Evolutionary conservation across 2,329 filamentous ascomycete species (phyloP).

Genomic region (Exophiala spinifera): DNA sequence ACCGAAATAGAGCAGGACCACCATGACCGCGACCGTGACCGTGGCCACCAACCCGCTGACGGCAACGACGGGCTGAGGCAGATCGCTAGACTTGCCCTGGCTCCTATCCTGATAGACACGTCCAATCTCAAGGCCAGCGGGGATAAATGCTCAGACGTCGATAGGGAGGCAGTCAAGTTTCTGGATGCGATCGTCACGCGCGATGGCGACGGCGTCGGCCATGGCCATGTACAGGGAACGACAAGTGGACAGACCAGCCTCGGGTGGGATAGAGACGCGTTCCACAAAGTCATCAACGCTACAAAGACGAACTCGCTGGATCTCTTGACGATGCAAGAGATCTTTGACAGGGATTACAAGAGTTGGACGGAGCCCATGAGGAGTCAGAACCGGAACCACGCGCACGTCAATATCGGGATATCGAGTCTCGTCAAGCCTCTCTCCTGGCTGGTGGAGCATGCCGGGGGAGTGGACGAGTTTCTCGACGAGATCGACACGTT

Average conservation of each 20-base stretch:
- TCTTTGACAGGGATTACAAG: slow-evolving; percentile 63
- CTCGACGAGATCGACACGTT: slow-evolving; percentile 42
- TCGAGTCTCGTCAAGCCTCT: slow-evolving; percentile 58
- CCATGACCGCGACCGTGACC: background rate
- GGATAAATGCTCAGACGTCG: slow-evolving; percentile 45
- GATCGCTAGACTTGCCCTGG: slow-evolving; percentile 42
- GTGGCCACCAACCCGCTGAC: too few relatives aligned
- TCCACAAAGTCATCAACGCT: slow-evolving; percentile 51
- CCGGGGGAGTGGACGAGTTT: slow-evolving; percentile 31
- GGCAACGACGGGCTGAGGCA: slow-evolving; percentile 38
- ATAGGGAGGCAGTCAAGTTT: slow-evolving; percentile 49
- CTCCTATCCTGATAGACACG: slow-evolving; percentile 46
- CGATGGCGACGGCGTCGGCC: background rate
- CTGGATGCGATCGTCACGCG: slow-evolving; percentile 49
- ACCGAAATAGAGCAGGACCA: background rate
- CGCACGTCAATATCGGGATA: slow-evolving; percentile 52
- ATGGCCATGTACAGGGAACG: background rate
- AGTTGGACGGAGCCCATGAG: slow-evolving; percentile 48
- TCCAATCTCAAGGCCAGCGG: slow-evolving; percentile 43
- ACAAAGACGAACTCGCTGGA: slow-evolving; percentile 57
- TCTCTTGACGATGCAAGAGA: slow-evolving; percentile 52
- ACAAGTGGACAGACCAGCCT: background rate
- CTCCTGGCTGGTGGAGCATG: slow-evolving; percentile 52
- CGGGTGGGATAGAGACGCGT: slow-evolving; percentile 37
- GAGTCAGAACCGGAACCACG: too few relatives aligned